These are phyloP conservation scores for Echites panduratus DNA, from an alignment of 257 asterid species.

Conservation along the genomic window DNA sequence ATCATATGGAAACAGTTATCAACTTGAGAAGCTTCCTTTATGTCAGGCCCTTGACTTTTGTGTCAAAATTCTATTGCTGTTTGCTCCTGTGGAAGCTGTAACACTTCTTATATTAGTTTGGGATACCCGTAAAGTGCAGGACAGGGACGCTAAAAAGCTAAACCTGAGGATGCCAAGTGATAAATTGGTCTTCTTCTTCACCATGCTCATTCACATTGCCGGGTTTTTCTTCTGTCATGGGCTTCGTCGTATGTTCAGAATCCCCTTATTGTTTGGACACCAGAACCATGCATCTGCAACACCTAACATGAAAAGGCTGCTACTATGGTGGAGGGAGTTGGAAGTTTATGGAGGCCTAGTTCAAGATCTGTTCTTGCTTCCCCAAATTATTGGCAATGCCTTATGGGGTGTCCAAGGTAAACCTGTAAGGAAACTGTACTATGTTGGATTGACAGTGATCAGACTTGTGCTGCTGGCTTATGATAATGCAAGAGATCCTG, in stretches of 20 bases:
- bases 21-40: not conserved
- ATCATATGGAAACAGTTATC: not conserved
- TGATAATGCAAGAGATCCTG: slow-evolving; percentile 20
- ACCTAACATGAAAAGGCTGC: slow-evolving; percentile 1
- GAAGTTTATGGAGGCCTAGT: slow-evolving; percentile 13
- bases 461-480: slow-evolving; percentile 16
- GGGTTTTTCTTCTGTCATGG: slow-evolving; percentile 4
- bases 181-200: slow-evolving; percentile 6
- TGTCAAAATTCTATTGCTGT: slow-evolving; percentile 11
- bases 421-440: slow-evolving; percentile 18
- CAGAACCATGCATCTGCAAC: not conserved
- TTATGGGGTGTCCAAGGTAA: slow-evolving; percentile 17
- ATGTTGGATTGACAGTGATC: slow-evolving; percentile 9
- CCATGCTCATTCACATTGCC: slow-evolving; percentile 4
- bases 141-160: not conserved
- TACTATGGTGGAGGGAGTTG: slow-evolving; percentile 11
- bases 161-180: slow-evolving; percentile 11
- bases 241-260: not conserved
- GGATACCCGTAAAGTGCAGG: slow-evolving; percentile 1
- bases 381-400: slow-evolving; percentile 20
- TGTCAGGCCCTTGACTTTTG: not conserved
- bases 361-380: slow-evolving; percentile 22
- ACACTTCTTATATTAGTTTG: not conserved
- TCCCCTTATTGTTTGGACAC: not conserved
- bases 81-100: slow-evolving; percentile 10